Evolutionary conservation across 2,329 filamentous ascomycete species (phyloP).

Genomic region (Fusarium sarcochroum): DNA sequence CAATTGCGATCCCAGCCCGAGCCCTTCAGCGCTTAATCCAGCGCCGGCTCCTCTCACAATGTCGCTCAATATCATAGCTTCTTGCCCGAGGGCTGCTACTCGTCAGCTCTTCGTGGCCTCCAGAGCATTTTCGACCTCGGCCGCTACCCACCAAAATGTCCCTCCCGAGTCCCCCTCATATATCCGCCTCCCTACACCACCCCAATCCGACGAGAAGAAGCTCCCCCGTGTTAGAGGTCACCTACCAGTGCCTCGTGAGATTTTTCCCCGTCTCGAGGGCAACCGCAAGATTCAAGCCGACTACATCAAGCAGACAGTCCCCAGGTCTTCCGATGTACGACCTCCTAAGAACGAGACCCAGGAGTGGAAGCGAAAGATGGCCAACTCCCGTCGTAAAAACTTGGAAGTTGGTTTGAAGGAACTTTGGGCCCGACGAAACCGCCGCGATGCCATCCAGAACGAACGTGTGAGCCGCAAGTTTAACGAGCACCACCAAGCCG

Average conservation of each 20-base stretch:
- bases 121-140: constrained; percentile 54
- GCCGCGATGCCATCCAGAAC: constrained; percentile 54
- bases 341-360: constrained; percentile 56
- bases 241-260: constrained; percentile 84
- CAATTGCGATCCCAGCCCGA: constrained; percentile 40
- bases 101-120: constrained; percentile 46
- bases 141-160: constrained; percentile 66
- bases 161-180: constrained; percentile 90
- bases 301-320: constrained; percentile 74
- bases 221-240: constrained; percentile 76
- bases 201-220: constrained; percentile 74
- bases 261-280: constrained; percentile 75
- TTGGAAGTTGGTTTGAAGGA: constrained; percentile 78
- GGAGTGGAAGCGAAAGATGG: constrained; percentile 81
- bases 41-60: constrained; percentile 44
- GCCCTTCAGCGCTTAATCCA: constrained; percentile 21
- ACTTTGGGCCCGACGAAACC: constrained; percentile 76
- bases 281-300: constrained; percentile 71
- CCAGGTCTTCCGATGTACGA: constrained; percentile 62
- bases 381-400: constrained; percentile 78
- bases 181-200: constrained; percentile 83
- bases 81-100: constrained; percentile 47
- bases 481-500: constrained; percentile 60
- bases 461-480: constrained; percentile 63
- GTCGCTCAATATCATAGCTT: constrained; percentile 46